phyloP scores from a whole-genome alignment of 257 asterid genomes.

The Ilex asprella region DNA sequence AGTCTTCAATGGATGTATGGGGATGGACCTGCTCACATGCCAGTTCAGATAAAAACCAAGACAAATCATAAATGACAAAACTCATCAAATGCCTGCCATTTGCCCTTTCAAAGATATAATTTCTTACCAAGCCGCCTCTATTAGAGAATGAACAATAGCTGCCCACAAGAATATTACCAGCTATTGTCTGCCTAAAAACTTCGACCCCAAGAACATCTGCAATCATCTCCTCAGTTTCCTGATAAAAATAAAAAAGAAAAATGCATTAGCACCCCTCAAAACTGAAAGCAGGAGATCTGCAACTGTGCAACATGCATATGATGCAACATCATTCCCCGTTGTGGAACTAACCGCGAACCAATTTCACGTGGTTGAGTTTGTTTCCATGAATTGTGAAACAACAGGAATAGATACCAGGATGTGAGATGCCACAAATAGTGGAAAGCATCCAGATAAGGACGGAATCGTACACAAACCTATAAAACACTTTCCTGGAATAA shows the following conservation, averaged over 20 bases:
- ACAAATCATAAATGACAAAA: neutral
- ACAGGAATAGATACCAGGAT: no score
- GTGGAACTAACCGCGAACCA: no score
- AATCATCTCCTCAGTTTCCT: conserved; percentile 95
- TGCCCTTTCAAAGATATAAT: neutral
- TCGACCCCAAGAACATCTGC: conserved; percentile 93
- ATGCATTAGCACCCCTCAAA: no score
- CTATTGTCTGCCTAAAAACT: conserved; percentile 82
- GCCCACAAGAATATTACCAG: conserved; percentile 85
- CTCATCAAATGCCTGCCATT: neutral
- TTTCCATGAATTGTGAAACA: no score
- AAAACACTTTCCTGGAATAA: no score
- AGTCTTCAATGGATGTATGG: conserved; percentile 80
- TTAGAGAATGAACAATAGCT: conserved; percentile 73
- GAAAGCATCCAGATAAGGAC: no score
- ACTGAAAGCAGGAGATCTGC: no score
- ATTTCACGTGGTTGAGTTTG: no score
- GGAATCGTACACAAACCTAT: no score
- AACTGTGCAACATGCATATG: no score
- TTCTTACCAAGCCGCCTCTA: conserved; percentile 87
- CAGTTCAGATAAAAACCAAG: neutral
- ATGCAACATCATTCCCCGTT: no score
- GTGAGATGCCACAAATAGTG: no score
- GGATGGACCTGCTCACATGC: conserved; percentile 70
- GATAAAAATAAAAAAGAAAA: conserved; percentile 1